Conservation (phyloP, 2,329 filamentous ascomycete species). For the Talaromyces sp. region DNA sequence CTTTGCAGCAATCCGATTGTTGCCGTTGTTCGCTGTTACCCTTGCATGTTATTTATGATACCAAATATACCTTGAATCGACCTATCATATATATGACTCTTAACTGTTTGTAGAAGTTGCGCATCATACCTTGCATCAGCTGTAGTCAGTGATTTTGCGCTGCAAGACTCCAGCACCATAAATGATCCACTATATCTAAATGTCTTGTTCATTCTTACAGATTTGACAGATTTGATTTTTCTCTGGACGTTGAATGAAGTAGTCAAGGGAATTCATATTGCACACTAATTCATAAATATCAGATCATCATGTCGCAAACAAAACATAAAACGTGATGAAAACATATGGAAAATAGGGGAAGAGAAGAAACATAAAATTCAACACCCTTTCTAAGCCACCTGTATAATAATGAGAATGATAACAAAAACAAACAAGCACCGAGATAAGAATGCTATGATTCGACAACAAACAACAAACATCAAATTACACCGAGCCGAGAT, state of each 20-base stretch:
- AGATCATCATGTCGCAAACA: slow-evolving; percentile 4
- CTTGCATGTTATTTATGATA: neutral
- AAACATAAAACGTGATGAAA: neutral
- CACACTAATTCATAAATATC: slow-evolving; percentile 11
- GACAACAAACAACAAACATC: neutral
- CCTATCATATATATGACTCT: neutral
- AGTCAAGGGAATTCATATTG: slow-evolving; percentile 16
- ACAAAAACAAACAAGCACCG: neutral
- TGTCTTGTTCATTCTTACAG: too few relatives aligned
- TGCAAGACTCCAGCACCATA: too few relatives aligned
- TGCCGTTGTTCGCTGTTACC: too few relatives aligned
- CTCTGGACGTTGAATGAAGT: neutral
- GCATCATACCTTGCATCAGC: too few relatives aligned
- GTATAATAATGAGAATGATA: slow-evolving; percentile 2
- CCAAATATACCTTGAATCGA: slow-evolving; percentile 1
- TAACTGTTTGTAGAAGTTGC: neutral
- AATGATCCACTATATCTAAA: too few relatives aligned
- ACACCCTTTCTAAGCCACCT: neutral
- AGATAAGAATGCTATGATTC: neutral
- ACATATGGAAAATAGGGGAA: neutral
- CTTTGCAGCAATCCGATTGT: too few relatives aligned
- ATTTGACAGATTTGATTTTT: too few relatives aligned
- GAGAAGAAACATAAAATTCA: neutral
- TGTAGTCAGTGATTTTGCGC: too few relatives aligned
- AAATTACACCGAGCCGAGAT: slow-evolving; percentile 34